These are phyloP conservation scores for Papiliotrema flavescens DNA, from an alignment of 1,284 basidiomycete genomes.

Conservation along the genomic window DNA sequence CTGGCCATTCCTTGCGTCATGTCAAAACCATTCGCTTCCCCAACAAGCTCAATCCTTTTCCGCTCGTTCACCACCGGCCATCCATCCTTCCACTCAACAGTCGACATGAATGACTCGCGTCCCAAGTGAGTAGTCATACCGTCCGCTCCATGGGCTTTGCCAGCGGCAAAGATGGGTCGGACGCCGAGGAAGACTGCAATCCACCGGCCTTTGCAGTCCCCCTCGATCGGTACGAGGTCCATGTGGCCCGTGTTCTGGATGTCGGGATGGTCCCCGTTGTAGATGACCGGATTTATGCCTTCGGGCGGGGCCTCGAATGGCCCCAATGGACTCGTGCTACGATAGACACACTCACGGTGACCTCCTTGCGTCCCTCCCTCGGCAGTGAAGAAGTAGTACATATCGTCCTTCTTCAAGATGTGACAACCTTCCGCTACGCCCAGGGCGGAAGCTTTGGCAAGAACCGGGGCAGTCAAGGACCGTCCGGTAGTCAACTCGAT, in stretches of 20 bases:
- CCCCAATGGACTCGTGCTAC: background rate
- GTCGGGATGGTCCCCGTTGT: constrained; percentile 11
- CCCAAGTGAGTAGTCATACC: constrained; percentile 13
- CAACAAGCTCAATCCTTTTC: constrained; percentile 14
- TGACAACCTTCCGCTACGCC: constrained; percentile 29
- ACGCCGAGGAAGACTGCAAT: constrained; percentile 22
- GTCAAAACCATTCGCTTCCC: constrained; percentile 5
- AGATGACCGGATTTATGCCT: constrained; percentile 16
- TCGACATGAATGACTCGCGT: constrained; percentile 21
- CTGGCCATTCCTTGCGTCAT: background rate
- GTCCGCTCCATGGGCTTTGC: background rate
- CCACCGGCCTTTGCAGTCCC: constrained; percentile 18
- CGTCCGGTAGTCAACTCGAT: constrained; percentile 8
- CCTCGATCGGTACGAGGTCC: constrained; percentile 20
- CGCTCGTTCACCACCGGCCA: constrained; percentile 23
- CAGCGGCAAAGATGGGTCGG: constrained; percentile 1
- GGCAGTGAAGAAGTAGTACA: constrained; percentile 29
- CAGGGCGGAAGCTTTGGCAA: background rate
- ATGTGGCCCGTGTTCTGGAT: constrained; percentile 24
- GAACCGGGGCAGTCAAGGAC: background rate
- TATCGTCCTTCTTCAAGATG: constrained; percentile 20
- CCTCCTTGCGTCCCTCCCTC: constrained; percentile 29
- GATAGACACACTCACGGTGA: constrained; percentile 1
- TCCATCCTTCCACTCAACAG: constrained; percentile 21
- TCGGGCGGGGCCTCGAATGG: constrained; percentile 6